Conservation (phyloP, 441 rosid species). For the Gossypium gossypioides region DNA sequence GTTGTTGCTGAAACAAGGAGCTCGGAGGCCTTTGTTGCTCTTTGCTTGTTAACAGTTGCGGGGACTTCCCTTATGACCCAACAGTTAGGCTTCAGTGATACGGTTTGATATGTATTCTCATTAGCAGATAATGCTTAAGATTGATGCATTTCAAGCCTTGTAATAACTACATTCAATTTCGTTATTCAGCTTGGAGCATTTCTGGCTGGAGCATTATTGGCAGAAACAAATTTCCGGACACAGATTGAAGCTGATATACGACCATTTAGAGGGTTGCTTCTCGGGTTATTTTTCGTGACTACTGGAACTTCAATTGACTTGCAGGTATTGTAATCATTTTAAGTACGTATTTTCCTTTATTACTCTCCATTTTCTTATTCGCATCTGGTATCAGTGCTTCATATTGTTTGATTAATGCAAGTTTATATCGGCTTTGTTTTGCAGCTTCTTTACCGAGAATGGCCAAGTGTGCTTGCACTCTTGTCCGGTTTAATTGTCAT, state of each 20-base stretch:
- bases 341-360: background rate
- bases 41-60: slow-evolving; percentile 82
- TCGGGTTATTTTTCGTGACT: slow-evolving; percentile 86
- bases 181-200: slow-evolving; percentile 86
- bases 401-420: slow-evolving; percentile 5
- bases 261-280: slow-evolving; percentile 92
- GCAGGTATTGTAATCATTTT: slow-evolving; percentile 40
- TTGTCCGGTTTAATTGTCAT: slow-evolving; percentile 79
- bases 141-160: slow-evolving; percentile 10
- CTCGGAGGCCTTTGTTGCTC: slow-evolving; percentile 92
- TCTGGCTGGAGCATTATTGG: slow-evolving; percentile 86
- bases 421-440: slow-evolving; percentile 12
- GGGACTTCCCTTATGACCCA: slow-evolving; percentile 91
- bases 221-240: slow-evolving; percentile 88
- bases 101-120: slow-evolving; percentile 38
- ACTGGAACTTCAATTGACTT: slow-evolving; percentile 89
- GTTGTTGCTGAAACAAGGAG: slow-evolving; percentile 91
- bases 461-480: slow-evolving; percentile 91
- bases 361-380: background rate
- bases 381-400: background rate
- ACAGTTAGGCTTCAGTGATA: slow-evolving; percentile 88
- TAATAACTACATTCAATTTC: slow-evolving; percentile 7
- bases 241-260: slow-evolving; percentile 97
- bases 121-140: slow-evolving; percentile 7
- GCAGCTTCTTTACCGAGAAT: slow-evolving; percentile 81